Evolutionary conservation across 306 rosid genomes (phyloP).

Genomic region (Sphenostylis stenocarpa): DNA sequence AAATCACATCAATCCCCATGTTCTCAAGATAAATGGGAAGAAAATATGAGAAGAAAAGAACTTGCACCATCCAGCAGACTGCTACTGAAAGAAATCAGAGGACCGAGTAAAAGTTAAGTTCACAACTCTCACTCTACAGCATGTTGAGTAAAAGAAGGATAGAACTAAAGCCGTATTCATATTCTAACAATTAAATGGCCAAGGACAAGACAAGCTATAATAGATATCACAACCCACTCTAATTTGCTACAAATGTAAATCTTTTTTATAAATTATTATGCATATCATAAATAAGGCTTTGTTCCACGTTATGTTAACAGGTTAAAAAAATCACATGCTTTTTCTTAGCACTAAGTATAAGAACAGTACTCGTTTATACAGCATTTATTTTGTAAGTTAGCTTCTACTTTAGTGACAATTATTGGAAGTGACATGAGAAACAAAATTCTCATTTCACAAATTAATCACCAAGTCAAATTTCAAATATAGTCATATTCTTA

Average conservation of each 20-base stretch:
- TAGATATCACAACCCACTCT: background rate
- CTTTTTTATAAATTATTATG: background rate
- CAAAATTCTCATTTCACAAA: background rate
- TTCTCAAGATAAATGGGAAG: background rate
- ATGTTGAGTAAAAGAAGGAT: conserved; percentile 14
- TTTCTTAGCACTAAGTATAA: background rate
- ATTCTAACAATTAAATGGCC: background rate
- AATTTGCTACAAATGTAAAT: conserved; percentile 1
- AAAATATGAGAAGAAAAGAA: background rate
- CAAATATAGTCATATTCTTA: conserved; percentile 12
- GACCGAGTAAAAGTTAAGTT: conserved; percentile 11
- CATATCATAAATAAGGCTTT: background rate
- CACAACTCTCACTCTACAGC: background rate
- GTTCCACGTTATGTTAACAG: background rate
- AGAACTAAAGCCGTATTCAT: background rate
- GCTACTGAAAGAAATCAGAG: conserved; percentile 2
- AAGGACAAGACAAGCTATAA: conserved; percentile 1
- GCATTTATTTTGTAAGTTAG: background rate
- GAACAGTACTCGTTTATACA: background rate
- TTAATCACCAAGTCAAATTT: conserved; percentile 6
- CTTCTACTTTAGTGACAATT: background rate
- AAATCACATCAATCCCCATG: conserved; percentile 4
- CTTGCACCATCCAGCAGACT: background rate
- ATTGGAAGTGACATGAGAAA: background rate
- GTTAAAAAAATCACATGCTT: background rate